A percentile compares a stretch with the other conserved stretches of the same genome.
phyloP scores from a whole-genome alignment of 1,284 basidiomycete species.

The Rhodotorula sp. region DNA sequence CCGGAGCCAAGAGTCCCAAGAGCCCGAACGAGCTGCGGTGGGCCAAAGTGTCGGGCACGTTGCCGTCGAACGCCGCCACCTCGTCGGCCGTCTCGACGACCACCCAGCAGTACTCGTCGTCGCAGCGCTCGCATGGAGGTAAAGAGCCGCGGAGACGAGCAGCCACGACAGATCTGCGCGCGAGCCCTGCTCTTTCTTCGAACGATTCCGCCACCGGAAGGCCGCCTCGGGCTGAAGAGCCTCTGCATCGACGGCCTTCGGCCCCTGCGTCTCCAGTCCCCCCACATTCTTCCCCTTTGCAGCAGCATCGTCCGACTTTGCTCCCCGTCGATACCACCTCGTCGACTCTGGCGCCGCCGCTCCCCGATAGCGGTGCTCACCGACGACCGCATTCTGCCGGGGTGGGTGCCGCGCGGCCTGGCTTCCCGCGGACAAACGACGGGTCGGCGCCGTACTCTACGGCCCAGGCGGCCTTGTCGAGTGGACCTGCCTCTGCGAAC shows the following conservation, averaged over 20 bases:
- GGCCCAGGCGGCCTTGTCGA: neutral
- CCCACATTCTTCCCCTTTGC: neutral
- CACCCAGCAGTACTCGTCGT: neutral
- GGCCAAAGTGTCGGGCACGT: conserved; percentile 5
- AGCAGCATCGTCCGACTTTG: neutral
- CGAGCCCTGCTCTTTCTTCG: neutral
- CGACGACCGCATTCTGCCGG: neutral
- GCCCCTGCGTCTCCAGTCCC: neutral
- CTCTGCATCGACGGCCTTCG: neutral
- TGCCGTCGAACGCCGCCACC: neutral
- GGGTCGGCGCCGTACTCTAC: neutral
- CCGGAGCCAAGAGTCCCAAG: conserved; percentile 14
- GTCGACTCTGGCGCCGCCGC: neutral
- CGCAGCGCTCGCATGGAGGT: no score
- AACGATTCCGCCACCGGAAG: no score
- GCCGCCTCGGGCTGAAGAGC: no score
- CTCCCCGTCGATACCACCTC: neutral
- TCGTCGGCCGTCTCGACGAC: neutral
- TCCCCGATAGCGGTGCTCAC: neutral
- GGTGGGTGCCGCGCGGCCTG: neutral
- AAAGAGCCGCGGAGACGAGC: no score
- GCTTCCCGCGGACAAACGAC: neutral
- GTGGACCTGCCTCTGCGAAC: neutral
- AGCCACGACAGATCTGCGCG: neutral
- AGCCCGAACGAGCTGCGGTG: conserved; percentile 32